Evolutionary conservation across 1,284 basidiomycete genomes (phyloP), one percentile per base, ranked within the genome.

Genomic region (Pseudozyma hubeiensis): DNA sequence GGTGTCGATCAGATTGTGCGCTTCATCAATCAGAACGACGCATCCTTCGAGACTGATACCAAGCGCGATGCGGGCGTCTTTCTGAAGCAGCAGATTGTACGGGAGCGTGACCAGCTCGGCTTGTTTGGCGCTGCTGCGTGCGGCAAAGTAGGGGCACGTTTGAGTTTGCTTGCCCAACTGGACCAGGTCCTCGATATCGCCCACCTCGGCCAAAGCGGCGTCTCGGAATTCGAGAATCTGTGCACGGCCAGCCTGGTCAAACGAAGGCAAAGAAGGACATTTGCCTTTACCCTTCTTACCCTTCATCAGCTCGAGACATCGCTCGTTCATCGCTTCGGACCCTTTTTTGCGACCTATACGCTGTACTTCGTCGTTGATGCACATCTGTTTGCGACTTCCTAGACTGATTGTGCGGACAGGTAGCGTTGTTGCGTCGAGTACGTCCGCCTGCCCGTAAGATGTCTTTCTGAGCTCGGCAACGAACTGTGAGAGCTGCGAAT

Each of bases 171-270:
- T 81, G 85, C 96, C 95, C 5, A 91, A 86, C 10, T 85, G 84
- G 0, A 93, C 93, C 6, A 98, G 88, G 75, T 98, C 95, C 83
- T 98, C 96, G 7, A 99, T 97, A 75, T 97, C 95, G 82, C 92
- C 93, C 0, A 95, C 93, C 2, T 89, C 88, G 29, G 43, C 54
- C 74, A 98, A 85, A 31, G 97, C 91, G 70, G 92, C 90, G 84
- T 98, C 96, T 46, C 94, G 88, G 64, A 96, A 90, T 71, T 94
- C 92, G n/a, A 93, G 87, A 87, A 97, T 90, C 53, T 86, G n/a
- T 1, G 67, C 64, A 3, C 70, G 56, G 1, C 80, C 81, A 7
- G 47, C 52, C 29, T 65, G 63, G 35, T 81, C 78, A 40, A 87
- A 83, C 0, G 89, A 86, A 5, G 96, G 95, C 35, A 98, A 87